Evolutionary conservation across 768 basidiomycete genomes (phyloP).

Genomic region (Pleurotus cornucopiae): DNA sequence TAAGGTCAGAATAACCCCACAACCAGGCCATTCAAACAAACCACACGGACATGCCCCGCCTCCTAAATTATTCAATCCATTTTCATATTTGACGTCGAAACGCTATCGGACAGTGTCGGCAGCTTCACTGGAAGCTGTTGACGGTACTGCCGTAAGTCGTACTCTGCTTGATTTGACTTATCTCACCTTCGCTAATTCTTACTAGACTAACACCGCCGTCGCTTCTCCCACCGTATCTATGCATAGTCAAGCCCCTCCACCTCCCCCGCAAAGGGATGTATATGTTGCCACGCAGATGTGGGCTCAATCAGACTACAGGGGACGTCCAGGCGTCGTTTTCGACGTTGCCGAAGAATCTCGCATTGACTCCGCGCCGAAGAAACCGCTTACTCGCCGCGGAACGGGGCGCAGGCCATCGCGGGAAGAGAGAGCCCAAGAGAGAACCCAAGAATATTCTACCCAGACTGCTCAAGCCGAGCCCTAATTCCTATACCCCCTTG

Average conservation of each 20-base stretch:
- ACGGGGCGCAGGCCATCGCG: conserved; percentile 3
- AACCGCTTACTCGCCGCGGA: conserved; percentile 11
- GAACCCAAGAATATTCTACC: background rate
- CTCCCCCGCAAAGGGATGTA: conserved; percentile 64
- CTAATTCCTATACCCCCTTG: background rate
- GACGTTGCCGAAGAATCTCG: conserved; percentile 52
- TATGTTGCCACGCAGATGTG: conserved; percentile 62
- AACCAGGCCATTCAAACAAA: conserved; percentile 12
- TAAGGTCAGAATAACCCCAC: background rate
- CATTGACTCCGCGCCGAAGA: conserved; percentile 28
- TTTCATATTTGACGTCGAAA: conserved; percentile 55
- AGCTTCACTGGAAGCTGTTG: conserved; percentile 72
- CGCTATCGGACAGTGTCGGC: conserved; percentile 66
- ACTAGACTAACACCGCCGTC: conserved; percentile 64
- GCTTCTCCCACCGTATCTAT: conserved; percentile 74
- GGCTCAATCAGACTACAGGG: conserved; percentile 39
- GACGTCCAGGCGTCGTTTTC: conserved; percentile 64
- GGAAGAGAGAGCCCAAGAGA: background rate
- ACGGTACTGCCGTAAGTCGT: conserved; percentile 72
- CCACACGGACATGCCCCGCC: conserved; percentile 10
- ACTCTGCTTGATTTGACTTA: background rate
- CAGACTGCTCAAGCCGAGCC: background rate
- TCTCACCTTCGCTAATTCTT: background rate
- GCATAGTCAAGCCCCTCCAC: conserved; percentile 49
- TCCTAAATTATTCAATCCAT: conserved; percentile 54